A percentile compares a stretch with the other conserved stretches of the same genome.
Conservation (phyloP, 371 early-diverging fungal genomes). For the Mucor piriformis region DNA sequence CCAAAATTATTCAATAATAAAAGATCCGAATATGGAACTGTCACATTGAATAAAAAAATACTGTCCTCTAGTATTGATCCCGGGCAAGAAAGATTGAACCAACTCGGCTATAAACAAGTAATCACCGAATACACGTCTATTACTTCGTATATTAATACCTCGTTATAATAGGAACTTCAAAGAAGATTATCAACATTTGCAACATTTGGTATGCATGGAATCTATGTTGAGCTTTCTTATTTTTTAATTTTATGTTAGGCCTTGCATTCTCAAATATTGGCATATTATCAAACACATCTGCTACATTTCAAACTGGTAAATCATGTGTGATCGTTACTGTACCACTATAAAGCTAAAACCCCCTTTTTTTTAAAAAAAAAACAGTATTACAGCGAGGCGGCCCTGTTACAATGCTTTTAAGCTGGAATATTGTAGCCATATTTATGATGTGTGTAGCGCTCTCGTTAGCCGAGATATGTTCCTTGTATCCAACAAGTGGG, state of each 20-base stretch:
- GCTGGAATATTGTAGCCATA: slow-evolving; percentile 66
- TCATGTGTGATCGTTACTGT: background rate
- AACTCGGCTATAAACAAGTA: slow-evolving; percentile 39
- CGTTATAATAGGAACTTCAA: slow-evolving; percentile 31
- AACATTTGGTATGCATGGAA: slow-evolving; percentile 38
- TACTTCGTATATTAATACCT: background rate
- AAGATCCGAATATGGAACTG: background rate
- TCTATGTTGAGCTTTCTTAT: background rate
- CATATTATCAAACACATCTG: slow-evolving; percentile 46
- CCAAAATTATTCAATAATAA: background rate
- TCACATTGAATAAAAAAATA: background rate
- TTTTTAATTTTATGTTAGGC: slow-evolving; percentile 16
- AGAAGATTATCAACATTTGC: slow-evolving; percentile 44
- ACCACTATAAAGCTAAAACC: background rate
- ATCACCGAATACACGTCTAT: slow-evolving; percentile 26
- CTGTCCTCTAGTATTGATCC: slow-evolving; percentile 1
- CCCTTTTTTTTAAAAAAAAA: background rate
- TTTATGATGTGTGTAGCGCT: slow-evolving; percentile 67
- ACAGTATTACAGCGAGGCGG: slow-evolving; percentile 46
- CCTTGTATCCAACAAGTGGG: slow-evolving; percentile 71
- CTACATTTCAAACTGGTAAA: slow-evolving; percentile 50
- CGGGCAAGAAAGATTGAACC: slow-evolving; percentile 24
- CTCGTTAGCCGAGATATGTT: slow-evolving; percentile 75
- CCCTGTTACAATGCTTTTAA: slow-evolving; percentile 42
- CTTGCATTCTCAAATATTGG: slow-evolving; percentile 52